Base-by-base conservation (phyloP, 2,329 filamentous ascomycete genomes). In the Nemania serpens region DNA sequence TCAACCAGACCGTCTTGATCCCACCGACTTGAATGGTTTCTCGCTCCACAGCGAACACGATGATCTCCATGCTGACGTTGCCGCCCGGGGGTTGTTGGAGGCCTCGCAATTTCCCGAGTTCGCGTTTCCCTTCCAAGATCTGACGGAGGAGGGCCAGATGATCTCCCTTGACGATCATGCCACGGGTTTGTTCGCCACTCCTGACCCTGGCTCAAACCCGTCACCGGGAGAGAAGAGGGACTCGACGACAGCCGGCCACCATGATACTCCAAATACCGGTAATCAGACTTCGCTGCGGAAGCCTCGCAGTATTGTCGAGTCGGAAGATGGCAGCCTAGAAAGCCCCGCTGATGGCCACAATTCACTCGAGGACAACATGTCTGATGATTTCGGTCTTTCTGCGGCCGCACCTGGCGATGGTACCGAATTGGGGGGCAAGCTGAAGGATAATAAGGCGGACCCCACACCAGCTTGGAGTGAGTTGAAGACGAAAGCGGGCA, bases 401-500 rank as follows among this genome's bases (percentile, higher is more conserved):
- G 76, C 75, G 37, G 75, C 76, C 47, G 76, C 75, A 17, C 77
- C 78, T 29, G 77, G 76, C 36, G 84, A 87, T 67, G 80, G 81
- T 13, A 81, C 79, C n/a, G 84, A 87, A 54, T 69, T 83, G 20
- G 81, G 80, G 18, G 77, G 76, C 51, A 83, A 83, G 68, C 69
- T 75, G 36, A 87, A 84, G 70, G 84, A 86, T 52, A 82, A 85
- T 62, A 87, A 86, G 65, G 75, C 81, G 5, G 85, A 85, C 52
- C 79, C 82, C 9, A 79, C 83, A 9, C 87, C 89, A 13, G 81
- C 88, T 13, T 94, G 91, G 91, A 93, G 87, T 69, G 91, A 94
- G 73, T 80, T 93, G 65, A 94, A 94, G 75, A 94, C 91, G 3
- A 94, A 94, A 75, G 95, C 95, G 2, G 95, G 95, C 15, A 99